Evolutionary conservation across 2,329 filamentous ascomycete species (phyloP).

Genomic region (Metarhizium rileyi): DNA sequence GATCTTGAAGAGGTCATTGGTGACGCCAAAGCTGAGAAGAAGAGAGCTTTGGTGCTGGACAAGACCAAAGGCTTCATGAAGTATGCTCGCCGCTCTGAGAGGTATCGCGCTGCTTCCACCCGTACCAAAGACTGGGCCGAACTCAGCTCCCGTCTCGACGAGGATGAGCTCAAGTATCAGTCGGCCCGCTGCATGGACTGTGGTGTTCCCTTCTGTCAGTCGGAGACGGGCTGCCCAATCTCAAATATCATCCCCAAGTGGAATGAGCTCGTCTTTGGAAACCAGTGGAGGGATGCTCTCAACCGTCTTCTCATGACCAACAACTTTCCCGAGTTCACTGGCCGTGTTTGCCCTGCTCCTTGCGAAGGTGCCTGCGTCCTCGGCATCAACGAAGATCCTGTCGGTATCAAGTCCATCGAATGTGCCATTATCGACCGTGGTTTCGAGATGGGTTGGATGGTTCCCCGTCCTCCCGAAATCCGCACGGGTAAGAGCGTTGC

Average conservation of each 20-base stretch:
- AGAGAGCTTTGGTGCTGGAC: conserved; percentile 84
- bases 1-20: conserved; percentile 90
- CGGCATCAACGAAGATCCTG: conserved; percentile 92
- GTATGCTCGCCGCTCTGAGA: conserved; percentile 85
- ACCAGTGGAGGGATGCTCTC: conserved; percentile 83
- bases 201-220: conserved; percentile 96
- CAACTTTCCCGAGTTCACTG: conserved; percentile 97
- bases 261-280: conserved; percentile 72
- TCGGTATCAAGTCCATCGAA: conserved; percentile 97
- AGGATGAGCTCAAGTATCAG: conserved; percentile 95
- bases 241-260: conserved; percentile 97
- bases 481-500: conserved; percentile 85
- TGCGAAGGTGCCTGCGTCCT: conserved; percentile 94
- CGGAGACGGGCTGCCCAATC: conserved; percentile 90
- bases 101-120: conserved; percentile 77
- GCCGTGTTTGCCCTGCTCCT: conserved; percentile 90
- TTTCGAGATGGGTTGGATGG: conserved; percentile 98
- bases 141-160: conserved; percentile 74
- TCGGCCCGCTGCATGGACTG: conserved; percentile 98
- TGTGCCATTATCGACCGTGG: conserved; percentile 96
- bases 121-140: conserved; percentile 91
- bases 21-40: conserved; percentile 79
- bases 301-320: conserved; percentile 92
- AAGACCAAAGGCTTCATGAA: conserved; percentile 98
- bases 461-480: conserved; percentile 65